Conservation (phyloP, 1,284 basidiomycete genomes). For the Apiotrichum laibachii region DNA sequence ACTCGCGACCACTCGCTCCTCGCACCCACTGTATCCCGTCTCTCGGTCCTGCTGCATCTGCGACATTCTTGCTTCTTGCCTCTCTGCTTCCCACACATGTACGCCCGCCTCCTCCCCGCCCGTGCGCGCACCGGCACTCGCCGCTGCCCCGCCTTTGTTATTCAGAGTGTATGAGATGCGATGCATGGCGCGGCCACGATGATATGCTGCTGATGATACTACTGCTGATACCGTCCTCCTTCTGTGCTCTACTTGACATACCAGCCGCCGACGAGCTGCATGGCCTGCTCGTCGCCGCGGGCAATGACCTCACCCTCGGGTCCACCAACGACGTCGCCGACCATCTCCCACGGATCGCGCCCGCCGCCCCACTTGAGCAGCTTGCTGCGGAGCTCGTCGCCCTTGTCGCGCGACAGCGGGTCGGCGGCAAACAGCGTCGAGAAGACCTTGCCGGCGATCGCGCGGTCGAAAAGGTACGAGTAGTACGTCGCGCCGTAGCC, state of each 20-base stretch:
- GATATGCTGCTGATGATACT: background rate
- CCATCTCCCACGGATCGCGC: slow-evolving; percentile 90
- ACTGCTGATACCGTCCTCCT: background rate
- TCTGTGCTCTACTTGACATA: slow-evolving; percentile 30
- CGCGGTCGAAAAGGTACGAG: slow-evolving; percentile 92
- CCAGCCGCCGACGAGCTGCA: slow-evolving; percentile 87
- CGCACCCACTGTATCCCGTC: too few species aligned
- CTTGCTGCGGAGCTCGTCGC: slow-evolving; percentile 75
- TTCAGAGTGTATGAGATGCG: background rate
- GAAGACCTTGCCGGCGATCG: slow-evolving; percentile 90
- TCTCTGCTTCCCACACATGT: too few species aligned
- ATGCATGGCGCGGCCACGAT: background rate
- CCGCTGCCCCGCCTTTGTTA: background rate
- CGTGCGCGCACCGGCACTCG: too few species aligned
- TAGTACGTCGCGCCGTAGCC: slow-evolving; percentile 98
- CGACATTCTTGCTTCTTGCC: too few species aligned
- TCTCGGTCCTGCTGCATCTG: too few species aligned
- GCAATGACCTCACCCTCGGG: slow-evolving; percentile 37
- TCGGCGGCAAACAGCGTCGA: slow-evolving; percentile 64
- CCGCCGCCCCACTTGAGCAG: slow-evolving; percentile 82
- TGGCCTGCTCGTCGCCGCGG: slow-evolving; percentile 72
- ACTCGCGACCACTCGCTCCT: too few species aligned
- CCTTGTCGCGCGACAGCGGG: slow-evolving; percentile 63
- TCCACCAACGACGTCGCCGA: slow-evolving; percentile 65
- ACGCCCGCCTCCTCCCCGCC: too few species aligned